These are phyloP conservation scores for Globisporangium nagaii DNA, from an alignment of 352 stramenopile species.

Conservation along the genomic window DNA sequence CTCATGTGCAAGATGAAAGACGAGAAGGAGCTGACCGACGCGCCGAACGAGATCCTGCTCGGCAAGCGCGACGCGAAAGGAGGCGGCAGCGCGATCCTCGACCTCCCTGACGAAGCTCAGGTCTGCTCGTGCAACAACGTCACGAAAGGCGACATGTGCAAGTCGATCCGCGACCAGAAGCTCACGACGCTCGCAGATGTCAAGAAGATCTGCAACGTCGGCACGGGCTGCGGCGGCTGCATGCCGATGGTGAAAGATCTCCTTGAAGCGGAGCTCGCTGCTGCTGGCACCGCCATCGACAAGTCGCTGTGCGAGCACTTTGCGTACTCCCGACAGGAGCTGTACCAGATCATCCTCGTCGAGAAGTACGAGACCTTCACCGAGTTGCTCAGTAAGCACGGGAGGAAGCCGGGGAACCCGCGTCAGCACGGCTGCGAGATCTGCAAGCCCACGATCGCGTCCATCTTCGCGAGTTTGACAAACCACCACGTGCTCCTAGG, in stretches of 20 bases:
- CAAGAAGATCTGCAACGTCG: slow-evolving; percentile 84
- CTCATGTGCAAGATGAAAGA: slow-evolving; percentile 52
- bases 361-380: slow-evolving; percentile 85
- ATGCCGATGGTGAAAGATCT: slow-evolving; percentile 89
- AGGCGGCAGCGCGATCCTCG: slow-evolving; percentile 31
- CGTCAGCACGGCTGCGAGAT: slow-evolving; percentile 84
- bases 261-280: slow-evolving; percentile 75
- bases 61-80: slow-evolving; percentile 27
- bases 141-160: slow-evolving; percentile 73
- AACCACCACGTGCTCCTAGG: slow-evolving; percentile 86
- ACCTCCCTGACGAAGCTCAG: slow-evolving; percentile 75
- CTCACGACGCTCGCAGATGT: slow-evolving; percentile 63
- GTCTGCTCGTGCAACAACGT: slow-evolving; percentile 94
- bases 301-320: slow-evolving; percentile 92
- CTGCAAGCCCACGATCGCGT: slow-evolving; percentile 89
- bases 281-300: slow-evolving; percentile 80
- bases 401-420: slow-evolving; percentile 34
- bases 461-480: slow-evolving; percentile 86
- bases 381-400: slow-evolving; percentile 81
- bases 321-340: slow-evolving; percentile 81
- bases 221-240: slow-evolving; percentile 88
- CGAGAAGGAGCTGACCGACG: slow-evolving; percentile 42
- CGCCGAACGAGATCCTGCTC: slow-evolving; percentile 53
- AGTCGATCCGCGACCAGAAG: slow-evolving; percentile 71
- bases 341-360: slow-evolving; percentile 85